Evolutionary conservation across 441 rosid genomes (phyloP), one percentile per base, ranked within the genome.

Genomic region (Gossypium laxum): DNA sequence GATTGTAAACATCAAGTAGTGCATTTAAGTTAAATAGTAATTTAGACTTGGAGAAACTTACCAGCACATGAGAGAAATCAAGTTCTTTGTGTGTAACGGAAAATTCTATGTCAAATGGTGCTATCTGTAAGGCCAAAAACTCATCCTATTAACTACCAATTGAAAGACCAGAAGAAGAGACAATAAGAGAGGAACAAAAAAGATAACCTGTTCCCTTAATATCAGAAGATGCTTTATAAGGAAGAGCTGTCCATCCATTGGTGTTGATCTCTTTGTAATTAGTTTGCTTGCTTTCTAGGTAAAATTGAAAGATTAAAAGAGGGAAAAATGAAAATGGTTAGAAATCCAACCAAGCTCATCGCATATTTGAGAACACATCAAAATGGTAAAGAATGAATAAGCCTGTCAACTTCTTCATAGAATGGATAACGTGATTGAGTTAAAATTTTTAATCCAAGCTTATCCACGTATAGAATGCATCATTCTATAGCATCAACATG

Each of bases 1-100:
- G n/a, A 65, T 11, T 21, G 32, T 26, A 56, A 69, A 56, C 28
- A 45, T 28, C 24, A 51, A 67, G 21, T 62, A 72, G 50, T 54
- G 5, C 61, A 60, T 50, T 14, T 71, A n/a, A 26, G 69, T 52
- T 0, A 22, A 58, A 41, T 10, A 65, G 70, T 69, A 55, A 41
- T 64, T 52, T 34, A 73, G 55, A 43, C 62, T 34, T n/a, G 55
- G 55, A 65, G 67, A 74, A 80, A 85, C 98, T 87, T 75, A 91
- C 97, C 98, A 94, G 88, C 72, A 91, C 77, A 81, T 94, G 96
- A 51, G 98, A 89, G 88, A 94, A 94, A 79, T 94, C 98, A 61
- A 94, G 96, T 78, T 93, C 97, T 89, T 94, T 94, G 88, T 94
- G 85, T 19, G 96, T 91, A 76, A 90, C 96, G 2, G 91, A 89